These are phyloP conservation scores for Lasiodiplodia sp. DNA, from an alignment of 2,329 filamentous ascomycete species.

Conservation along the genomic window DNA sequence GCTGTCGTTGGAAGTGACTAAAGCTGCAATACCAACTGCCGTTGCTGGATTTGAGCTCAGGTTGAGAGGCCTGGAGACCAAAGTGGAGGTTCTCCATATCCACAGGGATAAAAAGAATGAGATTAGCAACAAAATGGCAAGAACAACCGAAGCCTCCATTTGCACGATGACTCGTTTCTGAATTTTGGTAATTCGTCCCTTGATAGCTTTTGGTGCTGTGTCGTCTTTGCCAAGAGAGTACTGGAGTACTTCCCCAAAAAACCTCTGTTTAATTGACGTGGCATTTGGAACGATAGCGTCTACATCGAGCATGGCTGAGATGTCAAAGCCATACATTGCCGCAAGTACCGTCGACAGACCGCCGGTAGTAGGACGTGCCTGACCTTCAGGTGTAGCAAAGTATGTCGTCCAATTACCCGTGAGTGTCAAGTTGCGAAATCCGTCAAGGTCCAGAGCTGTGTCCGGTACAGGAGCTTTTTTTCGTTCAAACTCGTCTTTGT, in stretches of 20 bases:
- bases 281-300: background rate
- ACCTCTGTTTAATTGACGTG: slow-evolving; percentile 33
- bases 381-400: background rate
- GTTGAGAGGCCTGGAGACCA: background rate
- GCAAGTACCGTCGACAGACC: background rate
- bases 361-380: background rate
- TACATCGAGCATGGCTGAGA: background rate
- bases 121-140: background rate
- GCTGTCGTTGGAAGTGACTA: background rate
- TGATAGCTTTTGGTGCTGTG: background rate
- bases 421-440: background rate
- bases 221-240: slow-evolving; percentile 29
- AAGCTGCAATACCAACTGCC: background rate
- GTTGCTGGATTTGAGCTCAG: background rate
- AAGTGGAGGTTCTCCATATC: background rate
- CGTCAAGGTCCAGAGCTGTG: background rate
- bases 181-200: background rate
- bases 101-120: background rate
- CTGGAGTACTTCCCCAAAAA: slow-evolving; percentile 34
- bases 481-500: background rate
- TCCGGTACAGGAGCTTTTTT: background rate
- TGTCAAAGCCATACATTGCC: background rate
- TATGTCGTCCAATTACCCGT: background rate
- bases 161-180: background rate
- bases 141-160: background rate